Evolutionary conservation across 139 green algal species (phyloP), one percentile per base, ranked within the genome.

Genomic region (Micromonas pusilla): DNA sequence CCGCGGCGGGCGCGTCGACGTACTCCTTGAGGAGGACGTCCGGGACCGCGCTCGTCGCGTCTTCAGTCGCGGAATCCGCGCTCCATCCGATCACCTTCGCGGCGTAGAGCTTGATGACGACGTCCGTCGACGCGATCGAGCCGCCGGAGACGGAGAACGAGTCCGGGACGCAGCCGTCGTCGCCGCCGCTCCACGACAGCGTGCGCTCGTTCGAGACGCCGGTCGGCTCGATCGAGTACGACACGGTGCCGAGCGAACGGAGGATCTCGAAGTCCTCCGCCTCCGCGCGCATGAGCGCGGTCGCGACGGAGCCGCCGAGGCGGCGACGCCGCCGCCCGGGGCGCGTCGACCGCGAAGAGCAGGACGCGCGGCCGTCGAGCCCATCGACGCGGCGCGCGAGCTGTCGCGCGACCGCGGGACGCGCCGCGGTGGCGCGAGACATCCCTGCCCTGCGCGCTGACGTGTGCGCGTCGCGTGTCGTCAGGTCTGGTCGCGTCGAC

Each of bases 11-110:
- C 26, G 2, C 28, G 13, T 33, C 30, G 26, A 2, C 4, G 65
- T 72, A 72, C 30, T 72, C 65, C 65, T 72, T 72, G n/a, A 72
- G 30, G n/a, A 72, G 32, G n/a, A 72, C 65, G 45, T 57, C 45
- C 9, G 45, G 45, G 45, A 57, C 45, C 45, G 9, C 45, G 45
- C 45, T 57, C 45, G 45, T 16, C 45, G 45, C 45, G n/a, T n/a
- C n/a, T n/a, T n/a, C n/a, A n/a, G n/a, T n/a, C n/a, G n/a, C n/a
- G n/a, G n/a, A n/a, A n/a, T n/a, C n/a, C n/a, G n/a, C 45, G 9
- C 16, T 16, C 45, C 45, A 57, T 57, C 45, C 45, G 9, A 57
- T 16, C 9, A 57, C 45, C 45, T 57, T 57, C 9, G 9, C 45
- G 9, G 45, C 45, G 45, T 57, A 57, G 9, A 57, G 45, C 45